Evolutionary conservation across 73 alveolate species (phyloP).

Genomic region (Paramecium sexaurelia): DNA sequence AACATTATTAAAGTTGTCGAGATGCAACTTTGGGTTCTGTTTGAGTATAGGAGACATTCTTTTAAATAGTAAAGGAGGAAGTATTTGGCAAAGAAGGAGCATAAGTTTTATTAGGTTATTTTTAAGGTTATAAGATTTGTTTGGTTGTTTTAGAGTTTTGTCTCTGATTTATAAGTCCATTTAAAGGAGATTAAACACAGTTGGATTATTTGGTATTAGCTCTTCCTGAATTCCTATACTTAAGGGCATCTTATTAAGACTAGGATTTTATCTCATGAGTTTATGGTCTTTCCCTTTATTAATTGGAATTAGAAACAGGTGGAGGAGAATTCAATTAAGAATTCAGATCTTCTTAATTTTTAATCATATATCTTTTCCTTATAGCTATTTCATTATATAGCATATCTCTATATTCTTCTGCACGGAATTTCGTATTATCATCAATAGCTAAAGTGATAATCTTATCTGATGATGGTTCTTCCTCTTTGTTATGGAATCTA

Average conservation of each 20-base stretch:
- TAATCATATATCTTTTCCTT: conserved; percentile 70
- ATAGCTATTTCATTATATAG: conserved; percentile 84
- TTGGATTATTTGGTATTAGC: not conserved
- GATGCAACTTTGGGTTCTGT: conserved; percentile 45
- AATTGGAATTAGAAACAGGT: not conserved
- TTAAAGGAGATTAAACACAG: not conserved
- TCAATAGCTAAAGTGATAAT: conserved; percentile 83
- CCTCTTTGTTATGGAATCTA: conserved; percentile 84
- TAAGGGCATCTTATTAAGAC: not conserved
- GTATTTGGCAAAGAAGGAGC: conserved; percentile 44
- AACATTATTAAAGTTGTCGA: not conserved
- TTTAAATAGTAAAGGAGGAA: conserved; percentile 16
- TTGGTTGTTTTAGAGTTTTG: not conserved
- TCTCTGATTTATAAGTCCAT: conserved; percentile 51
- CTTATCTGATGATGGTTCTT: conserved; percentile 84
- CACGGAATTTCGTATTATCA: conserved; percentile 83
- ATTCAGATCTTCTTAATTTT: not conserved
- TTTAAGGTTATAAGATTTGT: not conserved
- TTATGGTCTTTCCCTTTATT: conserved; percentile 30
- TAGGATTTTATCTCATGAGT: not conserved
- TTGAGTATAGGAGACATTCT: conserved; percentile 46
- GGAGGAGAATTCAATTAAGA: conserved; percentile 52
- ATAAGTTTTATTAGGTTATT: conserved; percentile 49
- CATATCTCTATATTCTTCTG: conserved; percentile 85
- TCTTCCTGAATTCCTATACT: not conserved